phyloP scores from a whole-genome alignment of 2,329 filamentous ascomycete species.

The Chaetomiaceae sp. region DNA sequence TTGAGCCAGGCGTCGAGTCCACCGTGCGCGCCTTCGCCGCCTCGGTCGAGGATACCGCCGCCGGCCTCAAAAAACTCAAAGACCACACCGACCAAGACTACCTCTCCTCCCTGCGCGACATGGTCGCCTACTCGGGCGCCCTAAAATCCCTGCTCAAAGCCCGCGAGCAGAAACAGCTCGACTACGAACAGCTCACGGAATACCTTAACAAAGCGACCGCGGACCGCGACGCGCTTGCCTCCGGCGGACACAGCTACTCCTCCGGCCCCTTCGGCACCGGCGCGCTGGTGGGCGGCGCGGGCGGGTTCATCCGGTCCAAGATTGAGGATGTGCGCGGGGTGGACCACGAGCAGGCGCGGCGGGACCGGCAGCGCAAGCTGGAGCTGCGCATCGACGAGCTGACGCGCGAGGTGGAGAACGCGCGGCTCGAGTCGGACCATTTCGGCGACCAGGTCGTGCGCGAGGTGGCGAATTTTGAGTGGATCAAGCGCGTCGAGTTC shows the following conservation, averaged over 20 bases:
- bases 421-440: slow-evolving; percentile 80
- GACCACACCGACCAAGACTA: slow-evolving; percentile 96
- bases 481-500: slow-evolving; percentile 93
- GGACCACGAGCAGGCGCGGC: slow-evolving; percentile 86
- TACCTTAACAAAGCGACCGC: slow-evolving; percentile 87
- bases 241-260: slow-evolving; percentile 1
- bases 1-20: slow-evolving; percentile 82
- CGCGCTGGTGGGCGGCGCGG: slow-evolving; percentile 63
- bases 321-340: slow-evolving; percentile 96
- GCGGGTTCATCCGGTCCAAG: slow-evolving; percentile 85
- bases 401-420: slow-evolving; percentile 80
- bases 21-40: slow-evolving; percentile 82
- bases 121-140: slow-evolving; percentile 89
- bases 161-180: slow-evolving; percentile 94
- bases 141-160: slow-evolving; percentile 86
- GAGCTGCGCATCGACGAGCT: slow-evolving; percentile 91
- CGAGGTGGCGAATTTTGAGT: slow-evolving; percentile 90
- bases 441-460: slow-evolving; percentile 96
- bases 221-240: slow-evolving; percentile 73
- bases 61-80: slow-evolving; percentile 73
- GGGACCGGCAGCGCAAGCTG: slow-evolving; percentile 82
- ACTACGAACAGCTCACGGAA: slow-evolving; percentile 92
- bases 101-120: slow-evolving; percentile 84
- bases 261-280: slow-evolving; percentile 5
- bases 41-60: slow-evolving; percentile 76